phyloP scores from a whole-genome alignment of 2,329 filamentous ascomycete species.

The Dendrostoma leiphaemia region DNA sequence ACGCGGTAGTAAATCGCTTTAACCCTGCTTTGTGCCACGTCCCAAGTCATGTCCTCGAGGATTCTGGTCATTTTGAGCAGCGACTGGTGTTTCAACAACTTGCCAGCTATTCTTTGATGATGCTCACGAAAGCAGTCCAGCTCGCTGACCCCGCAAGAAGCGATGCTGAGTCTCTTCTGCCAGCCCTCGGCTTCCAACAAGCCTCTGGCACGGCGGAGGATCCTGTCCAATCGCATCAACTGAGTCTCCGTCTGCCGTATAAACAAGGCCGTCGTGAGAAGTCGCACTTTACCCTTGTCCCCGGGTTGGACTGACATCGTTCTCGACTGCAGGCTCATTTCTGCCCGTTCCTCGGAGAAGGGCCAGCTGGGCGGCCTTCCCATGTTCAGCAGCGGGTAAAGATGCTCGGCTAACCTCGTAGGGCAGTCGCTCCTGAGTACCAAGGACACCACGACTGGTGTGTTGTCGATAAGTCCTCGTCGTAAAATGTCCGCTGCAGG shows the following conservation, averaged over 20 bases:
- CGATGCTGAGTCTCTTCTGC: not conserved
- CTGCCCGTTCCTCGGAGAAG: slow-evolving; percentile 12
- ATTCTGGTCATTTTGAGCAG: slow-evolving; percentile 6
- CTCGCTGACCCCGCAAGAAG: not conserved
- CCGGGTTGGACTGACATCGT: not conserved
- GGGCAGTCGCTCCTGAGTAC: slow-evolving; percentile 18
- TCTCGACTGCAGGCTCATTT: slow-evolving; percentile 5
- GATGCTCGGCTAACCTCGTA: slow-evolving; percentile 10
- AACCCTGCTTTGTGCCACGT: not conserved
- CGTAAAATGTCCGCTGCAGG: slow-evolving; percentile 33
- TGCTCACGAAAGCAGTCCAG: not conserved
- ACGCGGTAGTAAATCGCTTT: not conserved
- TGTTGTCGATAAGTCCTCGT: slow-evolving; percentile 28
- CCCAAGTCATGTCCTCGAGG: slow-evolving; percentile 12
- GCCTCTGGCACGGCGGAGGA: not conserved
- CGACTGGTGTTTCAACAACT: slow-evolving; percentile 14
- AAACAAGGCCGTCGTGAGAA: slow-evolving; percentile 14
- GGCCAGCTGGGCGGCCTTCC: slow-evolving; percentile 15
- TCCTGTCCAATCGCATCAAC: not conserved
- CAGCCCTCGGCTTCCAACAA: not conserved
- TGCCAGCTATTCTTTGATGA: not conserved
- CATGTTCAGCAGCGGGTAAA: slow-evolving; percentile 19
- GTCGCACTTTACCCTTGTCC: slow-evolving; percentile 4
- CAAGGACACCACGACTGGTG: slow-evolving; percentile 20
- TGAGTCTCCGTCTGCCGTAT: slow-evolving; percentile 15